phyloP scores from a whole-genome alignment of 306 rosid genomes.

The Lathyrus oleraceus region DNA sequence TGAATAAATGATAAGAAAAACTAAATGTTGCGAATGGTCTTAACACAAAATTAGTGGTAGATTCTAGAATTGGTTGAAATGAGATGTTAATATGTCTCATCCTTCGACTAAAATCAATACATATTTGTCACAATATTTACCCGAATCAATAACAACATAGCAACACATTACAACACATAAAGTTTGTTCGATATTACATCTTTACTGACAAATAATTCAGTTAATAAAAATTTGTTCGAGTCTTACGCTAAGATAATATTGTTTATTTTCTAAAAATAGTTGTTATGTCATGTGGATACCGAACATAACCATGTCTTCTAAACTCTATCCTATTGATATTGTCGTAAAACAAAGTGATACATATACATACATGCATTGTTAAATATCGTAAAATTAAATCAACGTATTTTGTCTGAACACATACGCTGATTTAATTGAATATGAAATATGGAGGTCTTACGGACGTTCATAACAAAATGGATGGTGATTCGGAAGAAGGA shows the following conservation, averaged over 20 bases:
- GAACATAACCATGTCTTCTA: neutral
- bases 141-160: neutral
- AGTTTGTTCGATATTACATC: neutral
- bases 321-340: neutral
- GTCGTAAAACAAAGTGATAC: neutral
- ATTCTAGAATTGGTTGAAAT: neutral
- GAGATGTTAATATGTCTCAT: neutral
- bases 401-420: neutral
- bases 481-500: neutral
- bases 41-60: neutral
- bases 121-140: neutral
- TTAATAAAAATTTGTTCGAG: neutral
- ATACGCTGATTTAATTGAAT: neutral
- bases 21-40: neutral
- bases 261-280: slow-evolving; percentile 7
- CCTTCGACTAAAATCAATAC: neutral
- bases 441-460: neutral
- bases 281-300: neutral
- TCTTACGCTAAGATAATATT: neutral
- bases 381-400: neutral
- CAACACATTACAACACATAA: neutral
- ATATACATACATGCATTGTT: neutral
- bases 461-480: neutral
- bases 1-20: too few relatives aligned
- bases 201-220: neutral